These are phyloP conservation scores for Solidago caesia DNA, from an alignment of 129 eudicot species.

Conservation along the genomic window DNA sequence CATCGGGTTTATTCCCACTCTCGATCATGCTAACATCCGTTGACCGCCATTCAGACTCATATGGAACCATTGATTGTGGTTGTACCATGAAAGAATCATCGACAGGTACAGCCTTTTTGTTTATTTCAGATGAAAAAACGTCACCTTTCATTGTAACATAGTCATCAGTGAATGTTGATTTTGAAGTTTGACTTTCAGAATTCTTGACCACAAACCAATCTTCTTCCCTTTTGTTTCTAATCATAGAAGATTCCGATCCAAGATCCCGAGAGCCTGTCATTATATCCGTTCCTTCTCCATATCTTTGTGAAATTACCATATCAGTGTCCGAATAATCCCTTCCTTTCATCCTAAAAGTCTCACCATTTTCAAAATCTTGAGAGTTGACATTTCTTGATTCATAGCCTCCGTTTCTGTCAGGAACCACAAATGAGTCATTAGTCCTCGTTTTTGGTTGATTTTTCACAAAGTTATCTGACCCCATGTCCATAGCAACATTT, in stretches of 20 bases:
- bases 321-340: constrained; percentile 50
- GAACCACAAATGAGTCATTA: constrained; percentile 54
- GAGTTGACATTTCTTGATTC: constrained; percentile 34
- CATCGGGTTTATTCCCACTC: constrained; percentile 36
- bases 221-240: constrained; percentile 53
- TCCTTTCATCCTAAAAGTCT: constrained; percentile 37
- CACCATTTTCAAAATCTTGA: constrained; percentile 55
- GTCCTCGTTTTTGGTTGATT: constrained; percentile 26
- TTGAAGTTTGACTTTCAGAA: constrained; percentile 33
- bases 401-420: constrained; percentile 45
- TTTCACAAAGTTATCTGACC: constrained; percentile 44
- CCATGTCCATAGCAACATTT: constrained; percentile 37
- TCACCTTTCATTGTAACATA: constrained; percentile 34
- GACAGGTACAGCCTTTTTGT: constrained; percentile 38
- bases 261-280: constrained; percentile 41
- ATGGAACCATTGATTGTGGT: constrained; percentile 42
- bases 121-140: constrained; percentile 32
- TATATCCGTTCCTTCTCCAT: constrained; percentile 28
- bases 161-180: constrained; percentile 41
- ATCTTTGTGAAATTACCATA: constrained; percentile 42
- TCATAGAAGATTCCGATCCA: constrained; percentile 43
- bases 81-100: constrained; percentile 95
- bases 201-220: constrained; percentile 80
- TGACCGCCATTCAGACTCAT: constrained; percentile 61
- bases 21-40: constrained; percentile 58